Percentiles rank a stretch among this genome's conserved stretches.
phyloP scores from a whole-genome alignment of 129 eudicot species.

The Smallanthus sonchifolius region DNA sequence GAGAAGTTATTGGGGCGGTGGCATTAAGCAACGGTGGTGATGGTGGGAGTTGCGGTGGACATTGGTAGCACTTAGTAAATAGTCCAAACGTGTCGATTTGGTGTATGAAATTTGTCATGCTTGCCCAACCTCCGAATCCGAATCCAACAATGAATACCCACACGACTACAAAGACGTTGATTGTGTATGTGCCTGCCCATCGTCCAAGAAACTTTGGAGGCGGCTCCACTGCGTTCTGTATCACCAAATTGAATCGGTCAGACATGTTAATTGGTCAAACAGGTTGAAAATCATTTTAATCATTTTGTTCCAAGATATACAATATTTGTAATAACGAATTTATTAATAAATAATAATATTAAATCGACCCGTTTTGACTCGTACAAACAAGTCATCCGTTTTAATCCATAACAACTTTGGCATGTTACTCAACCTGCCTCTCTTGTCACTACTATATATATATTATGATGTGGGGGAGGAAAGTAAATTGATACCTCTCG shows the following conservation, averaged over 20 bases:
- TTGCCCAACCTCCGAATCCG: conserved; percentile 99
- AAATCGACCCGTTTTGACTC: neutral
- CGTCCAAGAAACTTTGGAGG: conserved; percentile 82
- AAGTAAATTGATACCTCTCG: conserved; percentile 57
- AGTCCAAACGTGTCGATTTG: conserved; percentile 97
- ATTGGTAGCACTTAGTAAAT: conserved; percentile 92
- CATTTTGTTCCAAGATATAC: no score
- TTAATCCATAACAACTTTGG: neutral
- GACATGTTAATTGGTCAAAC: neutral
- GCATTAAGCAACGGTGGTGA: conserved; percentile 44
- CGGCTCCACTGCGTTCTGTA: conserved; percentile 92
- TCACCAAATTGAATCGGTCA: neutral
- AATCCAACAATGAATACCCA: conserved; percentile 92
- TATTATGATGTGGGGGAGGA: neutral
- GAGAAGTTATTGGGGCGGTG: conserved; percentile 53
- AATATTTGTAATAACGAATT: no score
- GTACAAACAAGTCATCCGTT: neutral
- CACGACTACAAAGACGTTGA: conserved; percentile 78
- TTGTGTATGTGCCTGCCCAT: conserved; percentile 73
- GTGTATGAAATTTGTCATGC: conserved; percentile 74
- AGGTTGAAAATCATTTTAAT: neutral
- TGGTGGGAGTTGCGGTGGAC: conserved; percentile 72
- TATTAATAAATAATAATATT: neutral
- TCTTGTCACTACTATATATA: neutral
- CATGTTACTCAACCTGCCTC: neutral